A percentile compares a stretch with the other conserved stretches of the same genome.
Evolutionary conservation across 306 rosid genomes (phyloP).

Genomic region (Canavalia ensiformis): DNA sequence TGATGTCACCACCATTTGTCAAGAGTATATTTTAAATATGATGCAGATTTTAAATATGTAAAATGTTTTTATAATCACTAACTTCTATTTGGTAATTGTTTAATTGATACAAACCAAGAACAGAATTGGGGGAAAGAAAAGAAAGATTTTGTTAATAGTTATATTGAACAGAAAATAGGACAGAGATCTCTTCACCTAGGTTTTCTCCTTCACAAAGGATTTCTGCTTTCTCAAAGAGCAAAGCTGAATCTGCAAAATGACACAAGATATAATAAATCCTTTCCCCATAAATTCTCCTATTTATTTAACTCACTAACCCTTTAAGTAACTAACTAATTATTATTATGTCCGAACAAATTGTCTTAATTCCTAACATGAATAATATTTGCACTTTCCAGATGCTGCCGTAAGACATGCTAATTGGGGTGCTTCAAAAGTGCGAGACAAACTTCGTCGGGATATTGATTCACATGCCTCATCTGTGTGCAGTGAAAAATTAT

Average conservation of each 20-base stretch:
- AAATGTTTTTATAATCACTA: background rate
- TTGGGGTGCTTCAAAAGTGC: conserved; percentile 76
- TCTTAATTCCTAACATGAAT: conserved; percentile 7
- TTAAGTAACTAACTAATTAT: background rate
- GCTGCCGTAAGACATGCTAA: conserved; percentile 67
- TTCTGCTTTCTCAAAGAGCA: background rate
- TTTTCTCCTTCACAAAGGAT: background rate
- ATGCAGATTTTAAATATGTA: conserved; percentile 5
- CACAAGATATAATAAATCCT: background rate
- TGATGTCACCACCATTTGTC: background rate
- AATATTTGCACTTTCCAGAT: conserved; percentile 58
- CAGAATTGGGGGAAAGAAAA: background rate
- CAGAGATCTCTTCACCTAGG: background rate
- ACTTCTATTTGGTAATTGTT: conserved; percentile 16
- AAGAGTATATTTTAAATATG: background rate
- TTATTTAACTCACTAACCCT: background rate
- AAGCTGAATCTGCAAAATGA: background rate
- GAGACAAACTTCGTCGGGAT: conserved; percentile 81
- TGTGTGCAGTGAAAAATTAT: conserved; percentile 64
- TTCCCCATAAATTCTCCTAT: background rate
- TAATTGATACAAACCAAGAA: background rate
- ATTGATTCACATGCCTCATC: conserved; percentile 70
- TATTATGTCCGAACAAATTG: background rate
- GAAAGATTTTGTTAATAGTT: background rate
- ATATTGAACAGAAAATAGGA: background rate